phyloP scores from a whole-genome alignment of 1,139 yeast genomes.

The Meyerozyma guilliermondii region DNA sequence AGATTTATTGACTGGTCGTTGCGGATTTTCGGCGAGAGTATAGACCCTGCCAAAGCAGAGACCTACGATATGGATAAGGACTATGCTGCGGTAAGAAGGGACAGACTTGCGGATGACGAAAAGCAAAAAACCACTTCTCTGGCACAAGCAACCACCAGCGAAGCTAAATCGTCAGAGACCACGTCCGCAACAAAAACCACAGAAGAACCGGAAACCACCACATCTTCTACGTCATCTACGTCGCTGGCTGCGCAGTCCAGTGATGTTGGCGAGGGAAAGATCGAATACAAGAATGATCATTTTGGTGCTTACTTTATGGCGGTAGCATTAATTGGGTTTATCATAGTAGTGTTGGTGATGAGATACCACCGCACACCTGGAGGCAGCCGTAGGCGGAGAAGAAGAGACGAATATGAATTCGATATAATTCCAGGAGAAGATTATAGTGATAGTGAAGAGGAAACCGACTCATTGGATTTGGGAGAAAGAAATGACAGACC shows the following conservation, averaged over 20 bases:
- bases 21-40: conserved; percentile 75
- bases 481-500: conserved; percentile 17
- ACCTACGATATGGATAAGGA: conserved; percentile 35
- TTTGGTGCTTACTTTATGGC: conserved; percentile 58
- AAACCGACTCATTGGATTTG: conserved; percentile 14
- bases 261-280: neutral
- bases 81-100: conserved; percentile 37
- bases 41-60: conserved; percentile 58
- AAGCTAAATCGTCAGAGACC: conserved; percentile 5
- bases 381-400: conserved; percentile 49
- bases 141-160: conserved; percentile 2
- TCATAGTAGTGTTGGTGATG: conserved; percentile 49
- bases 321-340: conserved; percentile 55
- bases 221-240: conserved; percentile 7
- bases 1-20: conserved; percentile 67
- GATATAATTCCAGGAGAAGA: conserved; percentile 75
- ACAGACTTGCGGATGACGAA: conserved; percentile 13
- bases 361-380: conserved; percentile 48
- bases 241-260: neutral
- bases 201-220: conserved; percentile 3
- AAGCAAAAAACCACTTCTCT: conserved; percentile 4
- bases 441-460: conserved; percentile 24
- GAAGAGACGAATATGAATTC: conserved; percentile 73
- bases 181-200: conserved; percentile 3
- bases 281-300: conserved; percentile 26